Percentiles rank a stretch among this genome's conserved stretches.
phyloP scores from a whole-genome alignment of 2,329 filamentous ascomycete species.

The Talaromyces sp. region DNA sequence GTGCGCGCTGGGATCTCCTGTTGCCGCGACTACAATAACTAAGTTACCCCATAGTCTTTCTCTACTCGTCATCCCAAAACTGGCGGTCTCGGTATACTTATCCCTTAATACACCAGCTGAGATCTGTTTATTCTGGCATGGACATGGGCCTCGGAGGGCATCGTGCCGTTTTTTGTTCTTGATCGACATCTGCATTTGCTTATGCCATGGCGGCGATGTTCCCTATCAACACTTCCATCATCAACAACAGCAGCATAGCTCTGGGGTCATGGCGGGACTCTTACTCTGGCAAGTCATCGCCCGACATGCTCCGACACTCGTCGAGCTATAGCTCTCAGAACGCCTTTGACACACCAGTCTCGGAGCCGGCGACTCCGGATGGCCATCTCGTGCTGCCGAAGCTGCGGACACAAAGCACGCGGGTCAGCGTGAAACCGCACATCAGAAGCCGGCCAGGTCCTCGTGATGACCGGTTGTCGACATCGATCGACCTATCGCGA shows the following conservation, averaged over 20 bases:
- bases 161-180: background rate
- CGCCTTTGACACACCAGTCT: constrained; percentile 8
- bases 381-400: constrained; percentile 14
- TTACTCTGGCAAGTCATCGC: constrained; percentile 13
- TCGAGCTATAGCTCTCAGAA: constrained; percentile 10
- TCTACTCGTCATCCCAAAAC: background rate
- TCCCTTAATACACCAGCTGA: background rate
- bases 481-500: constrained; percentile 51
- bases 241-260: constrained; percentile 3
- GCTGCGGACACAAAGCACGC: constrained; percentile 21
- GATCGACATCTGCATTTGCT: background rate
- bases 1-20: background rate
- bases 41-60: background rate
- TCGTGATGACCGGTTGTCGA: constrained; percentile 41
- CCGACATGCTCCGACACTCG: constrained; percentile 11
- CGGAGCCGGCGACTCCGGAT: constrained; percentile 10
- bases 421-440: constrained; percentile 51
- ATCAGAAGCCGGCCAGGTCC: constrained; percentile 44
- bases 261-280: constrained; percentile 10
- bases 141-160: background rate
- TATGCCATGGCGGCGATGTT: background rate
- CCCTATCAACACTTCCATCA: background rate
- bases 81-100: background rate
- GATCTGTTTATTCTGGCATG: background rate
- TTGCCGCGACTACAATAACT: background rate